phyloP scores from a whole-genome alignment of 2,329 filamentous ascomycete genomes.

The Chaetomium sp. region DNA sequence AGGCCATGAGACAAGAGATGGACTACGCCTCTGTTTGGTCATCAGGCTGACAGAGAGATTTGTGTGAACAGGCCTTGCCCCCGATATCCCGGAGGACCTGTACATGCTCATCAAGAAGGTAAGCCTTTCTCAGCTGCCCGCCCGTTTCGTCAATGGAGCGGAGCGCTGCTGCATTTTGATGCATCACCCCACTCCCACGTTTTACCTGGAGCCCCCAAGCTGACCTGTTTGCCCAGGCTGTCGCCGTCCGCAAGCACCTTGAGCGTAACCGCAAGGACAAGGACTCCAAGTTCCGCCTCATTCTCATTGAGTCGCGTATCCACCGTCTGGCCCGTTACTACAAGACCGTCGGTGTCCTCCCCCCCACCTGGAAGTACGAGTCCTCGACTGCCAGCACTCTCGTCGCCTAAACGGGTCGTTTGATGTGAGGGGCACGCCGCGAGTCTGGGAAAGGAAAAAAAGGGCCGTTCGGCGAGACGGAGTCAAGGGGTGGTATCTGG shows the following conservation, averaged over 20 bases:
- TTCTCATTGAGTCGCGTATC: constrained; percentile 99
- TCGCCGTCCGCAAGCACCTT: constrained; percentile 99
- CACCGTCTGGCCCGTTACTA: constrained; percentile 97
- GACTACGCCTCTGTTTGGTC: constrained; percentile 77
- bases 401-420: constrained; percentile 62
- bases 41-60: constrained; percentile 84
- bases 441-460: constrained; percentile 17
- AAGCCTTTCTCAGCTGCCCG: constrained; percentile 13
- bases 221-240: constrained; percentile 52
- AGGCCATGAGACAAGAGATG: constrained; percentile 4
- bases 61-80: constrained; percentile 83
- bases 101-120: constrained; percentile 99
- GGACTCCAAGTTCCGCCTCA: constrained; percentile 99
- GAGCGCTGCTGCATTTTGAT: no score
- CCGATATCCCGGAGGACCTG: constrained; percentile 94
- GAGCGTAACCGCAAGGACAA: constrained; percentile 99
- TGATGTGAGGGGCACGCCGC: constrained; percentile 25
- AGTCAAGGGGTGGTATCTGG: constrained; percentile 1
- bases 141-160: background rate
- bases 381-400: constrained; percentile 90
- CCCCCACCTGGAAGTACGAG: constrained; percentile 99
- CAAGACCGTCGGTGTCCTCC: constrained; percentile 82
- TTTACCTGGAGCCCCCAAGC: background rate
- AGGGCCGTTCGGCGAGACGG: constrained; percentile 21
- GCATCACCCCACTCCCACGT: no score